Evolutionary conservation across 1,284 basidiomycete species (phyloP), one percentile per base, ranked within the genome.

Genomic region (Cronartium ribicola): DNA sequence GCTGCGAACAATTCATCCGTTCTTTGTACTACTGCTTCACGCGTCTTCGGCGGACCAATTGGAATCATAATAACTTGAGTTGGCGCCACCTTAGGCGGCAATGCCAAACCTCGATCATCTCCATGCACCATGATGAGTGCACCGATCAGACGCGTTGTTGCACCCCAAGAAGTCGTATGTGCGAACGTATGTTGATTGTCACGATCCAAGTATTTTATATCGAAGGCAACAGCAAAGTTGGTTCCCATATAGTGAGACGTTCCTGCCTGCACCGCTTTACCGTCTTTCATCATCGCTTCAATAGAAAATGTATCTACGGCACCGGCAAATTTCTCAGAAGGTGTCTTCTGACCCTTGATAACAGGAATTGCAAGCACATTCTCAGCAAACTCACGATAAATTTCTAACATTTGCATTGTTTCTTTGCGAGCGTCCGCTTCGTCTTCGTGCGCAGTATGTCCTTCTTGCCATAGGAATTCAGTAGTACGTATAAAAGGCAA

Each of bases 61-160:
- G 96, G 96, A 61, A 99, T 89, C 77, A 99, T 84, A 64, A 96
- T 86, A 66, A 89, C 94, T 83, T 99, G 95, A 36, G 95, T 83
- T 77, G 87, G 88, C n/a, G 95, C 92, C 29, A 98, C 95, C 37
- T 92, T 86, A 70, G 95, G 95, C 41, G 95, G 96, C 77, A 98
- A 87, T 13, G 98, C 94, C 76, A 99, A 84, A 61, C 95, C 95
- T 81, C 97, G 92, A 82, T 99, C 92, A 83, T 99, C 96, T 67
- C 95, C 95, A 81, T 99, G 96, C 10, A 93, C 88, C 95, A 99
- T 99, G 80, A 98, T 94, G 94, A 97, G 97, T 76, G 98, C 92
- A 81, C 95, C 95, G 79, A 99, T 94, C 46, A 91, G 88, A 75
- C 95, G 86, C n/a, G 96, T 98, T 65, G 91, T 93, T 62, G 98